Base-by-base conservation (phyloP, 129 eudicot genomes). In the Solidago caesia region DNA sequence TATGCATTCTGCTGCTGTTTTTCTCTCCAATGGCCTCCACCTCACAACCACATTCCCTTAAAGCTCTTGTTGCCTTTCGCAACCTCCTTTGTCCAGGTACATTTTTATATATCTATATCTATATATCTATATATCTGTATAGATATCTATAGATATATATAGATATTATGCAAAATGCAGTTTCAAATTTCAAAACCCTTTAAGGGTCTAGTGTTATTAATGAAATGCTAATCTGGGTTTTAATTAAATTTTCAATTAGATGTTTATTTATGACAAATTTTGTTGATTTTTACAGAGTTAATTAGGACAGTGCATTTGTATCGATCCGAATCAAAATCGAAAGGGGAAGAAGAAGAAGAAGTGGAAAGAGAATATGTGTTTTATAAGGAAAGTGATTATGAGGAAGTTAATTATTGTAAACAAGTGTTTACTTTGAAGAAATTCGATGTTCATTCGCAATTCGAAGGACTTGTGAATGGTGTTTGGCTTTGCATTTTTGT, bases 401-500 rank as follows among this genome's bases (percentile, higher is more conserved):
- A 82, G 65, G 89, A 85, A 48, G 67, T 81, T 71, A 75, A 76
- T 51, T 67, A 67, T 45, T 67, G 80, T 72, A 82, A 75, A 67
- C 79, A 75, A 60, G 72, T 85, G 60, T 72, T 85, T 47, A 85
- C 89, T 4, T 72, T 82, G 82, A 43, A 79, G 14, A 59, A 57
- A 8, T 85, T 82, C 68, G 58, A 82, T 25, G 56, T 71, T 73
- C 75, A 73, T 44, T 78, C 77, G 14, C 83, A 82, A 63, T 79
- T 57, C n/a, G 84, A 78, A 75, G 86, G 86, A n/a, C 73, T 74
- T 41, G 72, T 68, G 27, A 79, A 75, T 79, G 89, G 89, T 51
- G 89, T 82, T 14, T 85, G 88, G 88, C 81, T 81, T 41, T 85
- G 88, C 77, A 77, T 85, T 75, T 81, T 65, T 81, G 85, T 81